Conservation (phyloP, 2,329 filamentous ascomycete genomes). For the Aspergillus sp. region DNA sequence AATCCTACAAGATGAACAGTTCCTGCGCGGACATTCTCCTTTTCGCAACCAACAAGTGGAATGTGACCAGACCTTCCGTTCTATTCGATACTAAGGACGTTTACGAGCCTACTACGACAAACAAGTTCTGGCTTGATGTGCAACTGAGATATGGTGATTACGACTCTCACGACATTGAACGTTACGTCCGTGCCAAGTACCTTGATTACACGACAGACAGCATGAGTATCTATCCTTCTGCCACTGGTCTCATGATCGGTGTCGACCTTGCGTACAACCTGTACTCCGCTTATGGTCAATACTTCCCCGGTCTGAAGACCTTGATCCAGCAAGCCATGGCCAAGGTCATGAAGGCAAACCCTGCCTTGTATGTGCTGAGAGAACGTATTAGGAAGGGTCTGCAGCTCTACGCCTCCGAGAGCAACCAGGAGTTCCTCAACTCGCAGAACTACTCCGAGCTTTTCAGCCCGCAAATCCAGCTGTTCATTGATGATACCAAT, state of each 20-base stretch:
- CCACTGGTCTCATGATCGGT: slow-evolving; percentile 94
- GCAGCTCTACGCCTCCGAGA: slow-evolving; percentile 95
- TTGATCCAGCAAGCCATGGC: slow-evolving; percentile 97
- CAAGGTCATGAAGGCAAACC: slow-evolving; percentile 99
- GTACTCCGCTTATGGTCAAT: slow-evolving; percentile 96
- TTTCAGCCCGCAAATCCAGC: slow-evolving; percentile 97
- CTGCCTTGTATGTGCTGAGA: slow-evolving; percentile 88
- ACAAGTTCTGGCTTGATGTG: slow-evolving; percentile 99
- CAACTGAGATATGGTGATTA: slow-evolving; percentile 97
- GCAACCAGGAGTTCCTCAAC: slow-evolving; percentile 98
- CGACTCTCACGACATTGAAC: slow-evolving; percentile 97
- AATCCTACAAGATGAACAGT: slow-evolving; percentile 99
- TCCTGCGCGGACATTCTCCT: slow-evolving; percentile 96
- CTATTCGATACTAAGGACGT: slow-evolving; percentile 95
- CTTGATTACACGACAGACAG: slow-evolving; percentile 98
- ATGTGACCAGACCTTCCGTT: slow-evolving; percentile 86
- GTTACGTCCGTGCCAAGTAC: slow-evolving; percentile 96
- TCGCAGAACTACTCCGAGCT: slow-evolving; percentile 99
- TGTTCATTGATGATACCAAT: slow-evolving; percentile 99
- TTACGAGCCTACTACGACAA: slow-evolving; percentile 89
- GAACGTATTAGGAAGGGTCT: slow-evolving; percentile 98
- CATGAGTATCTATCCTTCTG: slow-evolving; percentile 96
- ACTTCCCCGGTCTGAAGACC: slow-evolving; percentile 95
- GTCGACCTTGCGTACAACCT: slow-evolving; percentile 98
- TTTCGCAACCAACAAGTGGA: slow-evolving; percentile 98